Evolutionary conservation across 148 eudicot species (phyloP), one percentile per base, ranked within the genome.

Genomic region (Tetragonia tetragonoides): DNA sequence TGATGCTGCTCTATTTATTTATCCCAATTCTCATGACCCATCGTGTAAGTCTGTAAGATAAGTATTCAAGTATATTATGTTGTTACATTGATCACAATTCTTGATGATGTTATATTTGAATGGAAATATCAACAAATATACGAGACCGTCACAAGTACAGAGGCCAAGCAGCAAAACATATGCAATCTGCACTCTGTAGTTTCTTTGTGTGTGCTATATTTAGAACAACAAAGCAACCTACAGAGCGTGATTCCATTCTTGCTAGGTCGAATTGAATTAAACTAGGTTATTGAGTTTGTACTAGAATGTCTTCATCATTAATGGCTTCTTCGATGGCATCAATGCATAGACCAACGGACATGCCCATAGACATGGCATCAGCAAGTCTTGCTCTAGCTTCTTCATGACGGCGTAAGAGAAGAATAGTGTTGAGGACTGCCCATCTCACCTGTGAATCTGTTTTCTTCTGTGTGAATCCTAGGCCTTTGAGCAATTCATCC

Each of bases 381-480:
- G 93, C 97, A 41, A 95, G 91, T 72, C 80, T 82, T 38, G 83
- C 83, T 59, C 93, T 89, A 57, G 95, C 93, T 75, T 81, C 80
- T 81, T 89, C 91, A 80, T 93, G 98, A 44, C 99, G 97, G 68
- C 97, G 99, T 70, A 95, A 74, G 67, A 91, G 84, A 51, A 93
- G 78, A 66, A 90, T 78, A 15, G 98, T 93, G 81, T 95, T 95
- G 20, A 95, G 88, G 14, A 93, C 98, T 66, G 98, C 97, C 99
- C 98, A 95, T 81, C 99, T 90, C 57, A 95, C 90, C 70, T 95
- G 98, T 74, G 95, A 89, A 87, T 95, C 97, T 14, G 93, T 90
- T 81, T 95, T 95, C 90, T 95, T 93, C 82, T 93, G 99, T 54
- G 98, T 95, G 87, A 95, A 95, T 0, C 93, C 98, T 75, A 95